Evolutionary conservation across 2,329 filamentous ascomycete species (phyloP), one percentile per base, ranked within the genome.

Genomic region (Dactylellina parvicollis): DNA sequence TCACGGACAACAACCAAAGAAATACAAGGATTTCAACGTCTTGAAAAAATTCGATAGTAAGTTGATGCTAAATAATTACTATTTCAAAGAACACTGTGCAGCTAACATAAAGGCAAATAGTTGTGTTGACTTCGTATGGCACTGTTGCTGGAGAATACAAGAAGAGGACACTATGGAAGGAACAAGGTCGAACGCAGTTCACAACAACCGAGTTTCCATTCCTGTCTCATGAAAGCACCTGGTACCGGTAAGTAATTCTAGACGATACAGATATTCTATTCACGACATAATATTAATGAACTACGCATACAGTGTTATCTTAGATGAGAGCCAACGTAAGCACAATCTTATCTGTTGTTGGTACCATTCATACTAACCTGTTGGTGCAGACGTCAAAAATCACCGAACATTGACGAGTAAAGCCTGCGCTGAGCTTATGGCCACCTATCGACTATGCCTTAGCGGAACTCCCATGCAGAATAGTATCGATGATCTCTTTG

Each of bases 381-480:
- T 20, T 32, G 14, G 12, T n/a, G 1, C 26, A 70, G 89, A 85
- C 78, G 91, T 94, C 82, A 94, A 94, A 82, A 94, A 93, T 78
- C 85, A 85, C 66, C 83, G 82, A 40, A 89, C 90, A 0, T 85
- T 87, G 74, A 82, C 84, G 3, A 86, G 89, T 1, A 83, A 84
- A 75, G 90, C 87, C 3, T 86, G 86, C 28, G 86, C 83, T 76
- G 79, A 81, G 9, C 80, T 95, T 14, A 81, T 85, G 71, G 83
- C 89, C 12, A 83, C 82, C 34, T 86, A 90, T 78, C 85, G 91
- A 50, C 88, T 91, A 82, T 92, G 89, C 78, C 85, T 94, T 80
- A 92, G 89, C 2, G 91, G 91, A 24, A 95, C 91, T 0, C 91
- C 91, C 0, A 92, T 94, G 90, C 95, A 95, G 90, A 96, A 96